Percentiles rank a stretch among this genome's conserved stretches.
Conservation (phyloP, 805 yeast species). For the Candida endomychidarum region DNA sequence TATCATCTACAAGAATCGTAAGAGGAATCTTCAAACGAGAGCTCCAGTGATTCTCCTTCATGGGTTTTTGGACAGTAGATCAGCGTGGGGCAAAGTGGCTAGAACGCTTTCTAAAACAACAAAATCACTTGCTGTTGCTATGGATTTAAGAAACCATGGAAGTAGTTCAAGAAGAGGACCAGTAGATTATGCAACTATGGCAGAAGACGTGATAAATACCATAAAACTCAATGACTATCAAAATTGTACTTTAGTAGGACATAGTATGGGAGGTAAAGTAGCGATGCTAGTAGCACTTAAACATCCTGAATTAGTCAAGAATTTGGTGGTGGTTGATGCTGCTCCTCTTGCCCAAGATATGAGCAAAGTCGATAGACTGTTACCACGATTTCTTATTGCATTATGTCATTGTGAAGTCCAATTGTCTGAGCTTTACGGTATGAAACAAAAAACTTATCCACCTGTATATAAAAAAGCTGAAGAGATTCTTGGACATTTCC, state of each 20-base stretch:
- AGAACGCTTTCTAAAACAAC: conserved; percentile 30
- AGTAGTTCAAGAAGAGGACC: conserved; percentile 45
- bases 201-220: conserved; percentile 41
- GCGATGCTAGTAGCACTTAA: conserved; percentile 47
- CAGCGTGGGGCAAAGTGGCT: conserved; percentile 43
- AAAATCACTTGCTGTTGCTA: conserved; percentile 38
- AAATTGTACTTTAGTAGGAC: conserved; percentile 41
- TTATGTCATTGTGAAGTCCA: conserved; percentile 36
- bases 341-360: conserved; percentile 31
- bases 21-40: too few species aligned
- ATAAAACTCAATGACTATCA: conserved; percentile 23
- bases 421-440: conserved; percentile 26
- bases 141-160: conserved; percentile 62
- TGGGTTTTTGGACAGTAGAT: conserved; percentile 54
- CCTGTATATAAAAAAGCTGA: conserved; percentile 17
- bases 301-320: conserved; percentile 38
- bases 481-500: conserved; percentile 22
- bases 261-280: conserved; percentile 63
- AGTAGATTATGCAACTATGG: conserved; percentile 43
- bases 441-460: conserved; percentile 19
- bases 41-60: conserved; percentile 49
- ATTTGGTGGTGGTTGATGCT: conserved; percentile 50
- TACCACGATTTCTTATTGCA: conserved; percentile 36
- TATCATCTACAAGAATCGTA: conserved; percentile 14
- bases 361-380: conserved; percentile 10